Conservation (phyloP, 257 asterid species). For the Apocynum venetum region DNA sequence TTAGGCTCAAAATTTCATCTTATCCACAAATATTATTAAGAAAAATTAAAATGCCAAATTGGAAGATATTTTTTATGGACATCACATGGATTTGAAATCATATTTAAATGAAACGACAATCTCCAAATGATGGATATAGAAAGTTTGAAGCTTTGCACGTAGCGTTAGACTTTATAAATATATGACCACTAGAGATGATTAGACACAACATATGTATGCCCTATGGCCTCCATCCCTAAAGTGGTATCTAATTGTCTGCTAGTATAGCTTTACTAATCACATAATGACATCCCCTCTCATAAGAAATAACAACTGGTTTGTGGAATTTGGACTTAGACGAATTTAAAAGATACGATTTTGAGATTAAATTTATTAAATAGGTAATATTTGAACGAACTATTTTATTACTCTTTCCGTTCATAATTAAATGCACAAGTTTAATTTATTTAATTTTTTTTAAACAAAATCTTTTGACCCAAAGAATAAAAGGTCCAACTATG, state of each 20-base stretch:
- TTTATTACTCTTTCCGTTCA: too few relatives aligned
- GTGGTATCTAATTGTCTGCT: neutral
- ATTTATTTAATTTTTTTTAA: too few relatives aligned
- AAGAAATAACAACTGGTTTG: too few relatives aligned
- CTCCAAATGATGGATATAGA: neutral
- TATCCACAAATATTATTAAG: too few relatives aligned
- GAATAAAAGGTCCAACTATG: too few relatives aligned
- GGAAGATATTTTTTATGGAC: neutral
- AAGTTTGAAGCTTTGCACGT: slow-evolving; percentile 4
- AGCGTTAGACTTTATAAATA: neutral
- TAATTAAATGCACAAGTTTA: too few relatives aligned
- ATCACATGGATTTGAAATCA: neutral
- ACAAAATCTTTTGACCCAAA: too few relatives aligned
- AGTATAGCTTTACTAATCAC: neutral
- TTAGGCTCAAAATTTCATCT: neutral
- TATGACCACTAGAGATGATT: neutral
- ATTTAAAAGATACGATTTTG: too few relatives aligned
- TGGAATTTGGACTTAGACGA: too few relatives aligned
- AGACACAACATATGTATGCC: slow-evolving; percentile 17
- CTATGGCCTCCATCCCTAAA: neutral
- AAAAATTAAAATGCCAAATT: neutral
- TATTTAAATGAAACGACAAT: neutral
- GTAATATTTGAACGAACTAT: too few relatives aligned
- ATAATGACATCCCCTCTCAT: too few relatives aligned
- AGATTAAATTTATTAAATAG: too few relatives aligned